phyloP scores from a whole-genome alignment of 352 stramenopile genomes.

The Peronospora belbahrii region DNA sequence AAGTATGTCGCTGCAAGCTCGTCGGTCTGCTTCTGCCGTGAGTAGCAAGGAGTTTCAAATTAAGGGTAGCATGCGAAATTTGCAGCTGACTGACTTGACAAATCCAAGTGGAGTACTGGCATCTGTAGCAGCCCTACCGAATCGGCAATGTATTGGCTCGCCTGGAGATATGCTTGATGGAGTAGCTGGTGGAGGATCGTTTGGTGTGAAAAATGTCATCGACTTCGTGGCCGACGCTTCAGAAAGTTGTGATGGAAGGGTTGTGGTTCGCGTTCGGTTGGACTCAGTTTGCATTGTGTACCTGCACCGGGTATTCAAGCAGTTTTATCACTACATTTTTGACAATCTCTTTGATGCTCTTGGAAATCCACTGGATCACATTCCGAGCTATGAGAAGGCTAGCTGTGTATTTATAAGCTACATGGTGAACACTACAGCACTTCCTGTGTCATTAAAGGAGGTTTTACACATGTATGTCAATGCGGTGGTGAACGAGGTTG shows the following conservation, averaged over 20 bases:
- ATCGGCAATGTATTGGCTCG: conserved; percentile 65
- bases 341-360: conserved; percentile 41
- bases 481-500: conserved; percentile 15
- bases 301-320: conserved; percentile 81
- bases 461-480: conserved; percentile 31
- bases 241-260: conserved; percentile 7
- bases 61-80: conserved; percentile 60
- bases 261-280: conserved; percentile 44
- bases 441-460: conserved; percentile 34
- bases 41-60: conserved; percentile 24
- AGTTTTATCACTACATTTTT: conserved; percentile 69
- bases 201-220: conserved; percentile 58
- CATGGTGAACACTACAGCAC: conserved; percentile 25
- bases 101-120: conserved; percentile 29
- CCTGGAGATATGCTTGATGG: conserved; percentile 38
- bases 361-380: conserved; percentile 22
- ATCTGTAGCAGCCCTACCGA: conserved; percentile 33
- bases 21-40: conserved; percentile 8
- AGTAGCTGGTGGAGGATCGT: conserved; percentile 31
- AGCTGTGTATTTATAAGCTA: conserved; percentile 26
- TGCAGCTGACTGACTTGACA: conserved; percentile 64
- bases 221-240: conserved; percentile 45
- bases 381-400: conserved; percentile 26
- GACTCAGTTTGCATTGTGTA: conserved; percentile 80
- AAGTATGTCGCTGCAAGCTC: conserved; percentile 27